Base-by-base conservation (phyloP, 805 yeast genomes). In the Suhomyces sp. region DNA sequence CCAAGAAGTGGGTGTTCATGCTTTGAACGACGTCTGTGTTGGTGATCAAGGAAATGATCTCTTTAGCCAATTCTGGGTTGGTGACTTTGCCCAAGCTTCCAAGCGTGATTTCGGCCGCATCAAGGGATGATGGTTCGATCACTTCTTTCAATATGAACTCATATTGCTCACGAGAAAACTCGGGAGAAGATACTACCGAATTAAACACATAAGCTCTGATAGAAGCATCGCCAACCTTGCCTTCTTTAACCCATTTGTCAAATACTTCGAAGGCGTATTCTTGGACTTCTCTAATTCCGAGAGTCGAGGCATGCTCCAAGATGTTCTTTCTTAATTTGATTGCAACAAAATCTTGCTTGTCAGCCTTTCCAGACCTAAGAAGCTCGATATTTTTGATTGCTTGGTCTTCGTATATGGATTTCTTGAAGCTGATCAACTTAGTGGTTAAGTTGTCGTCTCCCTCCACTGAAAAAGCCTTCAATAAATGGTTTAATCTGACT, bases 1-100 rank as follows among this genome's bases (percentile, higher is more conserved):
- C 78, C 47, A 84, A 67, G 60, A 77, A 80, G 58, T 80, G 82
- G 17, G 79, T 73, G 59, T 85, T 87, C 85, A 85, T 85, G 21
- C 73, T 74, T 0, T 83, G 82, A 33, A 84, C 73, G 37, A 71
- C 62, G 2, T 75, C 73, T 9, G 69, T 68, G 35, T 80, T 72
- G 43, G 76, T 61, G 29, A 82, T 63, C 52, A 75, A 59, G 0
- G 57, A 63, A n/a, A 83, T 57, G 46, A 80, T 65, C 46, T 62
- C 61, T n/a, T 65, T 58, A 22, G 80, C 67, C 25, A 73, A 68
- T 12, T 64, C 68, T 8, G 62, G 58, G 27, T 73, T 71, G 35
- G 68, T 57, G 19, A 78, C 69, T 15, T 69, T 64, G 1, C 89
- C 88, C 44, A 85, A 65, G 0, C 88, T 79, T n/a, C 63, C 62